Evolutionary conservation across 2,329 filamentous ascomycete species (phyloP), one percentile per base, ranked within the genome.

Genomic region (Endoconidiophora polonica): DNA sequence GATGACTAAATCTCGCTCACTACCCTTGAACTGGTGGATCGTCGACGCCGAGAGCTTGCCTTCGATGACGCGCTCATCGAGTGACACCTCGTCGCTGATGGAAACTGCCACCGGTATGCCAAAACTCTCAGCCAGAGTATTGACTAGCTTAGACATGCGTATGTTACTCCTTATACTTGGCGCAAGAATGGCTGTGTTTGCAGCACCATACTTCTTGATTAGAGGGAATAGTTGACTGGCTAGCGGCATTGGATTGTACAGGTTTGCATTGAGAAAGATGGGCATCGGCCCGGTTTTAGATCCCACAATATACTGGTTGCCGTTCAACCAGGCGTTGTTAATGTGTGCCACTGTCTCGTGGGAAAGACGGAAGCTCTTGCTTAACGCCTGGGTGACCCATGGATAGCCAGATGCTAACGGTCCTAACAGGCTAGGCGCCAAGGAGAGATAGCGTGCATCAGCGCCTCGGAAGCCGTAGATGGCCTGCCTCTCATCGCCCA

Each of bases 11-110:
- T 60, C 52, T 14, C 60, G 59, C 52, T 63, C 60, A 40, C 55
- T 59, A 3, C 61, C 61, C 40, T 63, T 63, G 52, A 63, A 63
- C 38, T 62, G 59, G 36, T 63, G 60, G 41, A 61, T 61, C 0
- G 59, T 61, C 12, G 59, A 60, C 9, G 61, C 52, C 7, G 58
- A 59, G 18, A 62, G 10, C 47, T 63, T 63, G 9, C 59, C 58
- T 3, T 54, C 16, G 4, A 57, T 59, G 4, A 60, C 57, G 2
- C 23, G 48, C 16, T 62, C 55, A 22, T 62, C 47, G 2, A 61
- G 44, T 18, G 54, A 47, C 4, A 48, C 46, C 2, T 62, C 59
- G 1, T 61, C 59, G 6, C 55, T 56, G 1, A 50, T 52, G 2
- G 58, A 54, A 2, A 58, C 56, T 14, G 54, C 48, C 24, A 61